Conservation (phyloP, 495 filamentous ascomycete genomes). For the Corynascus novoguineensis region DNA sequence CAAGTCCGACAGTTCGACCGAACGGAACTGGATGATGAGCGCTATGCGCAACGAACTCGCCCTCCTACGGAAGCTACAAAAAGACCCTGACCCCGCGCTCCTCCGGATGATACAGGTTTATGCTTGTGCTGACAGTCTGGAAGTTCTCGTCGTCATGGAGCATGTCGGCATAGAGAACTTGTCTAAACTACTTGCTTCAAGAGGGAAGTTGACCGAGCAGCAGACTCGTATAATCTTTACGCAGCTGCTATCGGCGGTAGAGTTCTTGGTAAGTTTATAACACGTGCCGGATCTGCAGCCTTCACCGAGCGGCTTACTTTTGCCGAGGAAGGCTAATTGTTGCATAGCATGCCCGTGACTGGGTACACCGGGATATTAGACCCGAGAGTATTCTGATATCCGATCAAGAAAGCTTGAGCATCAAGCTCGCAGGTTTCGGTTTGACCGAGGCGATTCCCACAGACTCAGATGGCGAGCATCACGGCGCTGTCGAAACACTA, state of each 20-base stretch:
- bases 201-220: neutral
- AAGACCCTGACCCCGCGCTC: neutral
- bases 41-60: neutral
- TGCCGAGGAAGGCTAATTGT: neutral
- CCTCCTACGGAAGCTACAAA: neutral
- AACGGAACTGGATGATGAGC: neutral
- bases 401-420: slow-evolving; percentile 62
- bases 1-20: too few species aligned
- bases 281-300: too few species aligned
- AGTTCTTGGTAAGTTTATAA: neutral
- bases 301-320: neutral
- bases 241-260: neutral
- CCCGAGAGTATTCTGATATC: slow-evolving; percentile 91
- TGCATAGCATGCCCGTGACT: slow-evolving; percentile 82
- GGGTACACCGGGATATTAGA: slow-evolving; percentile 96
- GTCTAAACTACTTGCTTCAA: neutral
- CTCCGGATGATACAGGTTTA: neutral
- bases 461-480: neutral
- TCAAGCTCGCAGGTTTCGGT: slow-evolving; percentile 95
- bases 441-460: slow-evolving; percentile 69
- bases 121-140: neutral
- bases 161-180: neutral
- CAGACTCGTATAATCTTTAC: neutral
- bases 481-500: neutral
- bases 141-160: neutral